phyloP scores from a whole-genome alignment of 768 basidiomycete genomes.

The Tubosaeta sp. region DNA sequence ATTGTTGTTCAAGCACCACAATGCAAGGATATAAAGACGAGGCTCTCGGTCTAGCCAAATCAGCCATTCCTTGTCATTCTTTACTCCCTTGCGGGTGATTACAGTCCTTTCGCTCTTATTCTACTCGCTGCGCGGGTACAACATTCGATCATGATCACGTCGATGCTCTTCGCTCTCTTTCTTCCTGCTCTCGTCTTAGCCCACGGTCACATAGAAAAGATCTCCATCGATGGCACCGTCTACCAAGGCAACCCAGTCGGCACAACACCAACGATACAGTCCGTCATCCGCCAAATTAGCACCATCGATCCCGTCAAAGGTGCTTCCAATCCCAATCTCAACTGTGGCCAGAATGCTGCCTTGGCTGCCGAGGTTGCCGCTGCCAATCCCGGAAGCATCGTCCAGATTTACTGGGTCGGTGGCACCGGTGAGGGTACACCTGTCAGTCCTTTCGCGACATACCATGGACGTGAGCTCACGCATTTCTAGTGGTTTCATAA shows the following conservation, averaged over 20 bases:
- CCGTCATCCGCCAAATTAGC: slow-evolving; percentile 41
- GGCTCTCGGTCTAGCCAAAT: background rate
- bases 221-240: slow-evolving; percentile 26
- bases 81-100: background rate
- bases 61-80: background rate
- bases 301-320: slow-evolving; percentile 53
- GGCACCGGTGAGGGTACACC: slow-evolving; percentile 32
- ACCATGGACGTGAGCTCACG: slow-evolving; percentile 15
- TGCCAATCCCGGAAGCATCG: slow-evolving; percentile 54
- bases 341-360: slow-evolving; percentile 55
- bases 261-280: slow-evolving; percentile 22
- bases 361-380: slow-evolving; percentile 46
- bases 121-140: slow-evolving; percentile 23
- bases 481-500: slow-evolving; percentile 49
- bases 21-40: background rate
- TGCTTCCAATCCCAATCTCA: slow-evolving; percentile 48
- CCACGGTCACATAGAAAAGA: slow-evolving; percentile 28
- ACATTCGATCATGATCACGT: slow-evolving; percentile 14
- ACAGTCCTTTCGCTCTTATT: slow-evolving; percentile 1
- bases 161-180: slow-evolving; percentile 11
- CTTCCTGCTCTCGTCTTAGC: slow-evolving; percentile 25
- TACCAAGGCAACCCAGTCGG: slow-evolving; percentile 31
- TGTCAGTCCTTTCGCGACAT: background rate
- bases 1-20: background rate
- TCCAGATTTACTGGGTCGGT: slow-evolving; percentile 53